A percentile compares a stretch with the other conserved stretches of the same genome.
Conservation (phyloP, 1,284 basidiomycete species). For the Abortiporus biennis region DNA sequence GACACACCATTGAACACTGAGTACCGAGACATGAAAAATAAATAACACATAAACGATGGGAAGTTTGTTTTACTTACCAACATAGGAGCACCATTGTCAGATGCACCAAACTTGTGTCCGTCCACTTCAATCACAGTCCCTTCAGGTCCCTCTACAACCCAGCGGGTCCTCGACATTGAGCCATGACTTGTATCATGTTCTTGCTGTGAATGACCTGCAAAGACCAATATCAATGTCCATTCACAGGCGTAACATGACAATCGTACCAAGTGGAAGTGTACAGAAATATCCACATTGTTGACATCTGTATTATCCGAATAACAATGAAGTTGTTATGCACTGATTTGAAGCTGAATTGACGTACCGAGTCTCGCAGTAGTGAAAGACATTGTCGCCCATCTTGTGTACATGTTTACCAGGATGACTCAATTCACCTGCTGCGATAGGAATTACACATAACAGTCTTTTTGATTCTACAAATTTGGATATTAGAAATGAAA, state of each 20-base stretch:
- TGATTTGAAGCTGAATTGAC: constrained; percentile 9
- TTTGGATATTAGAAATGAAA: neutral
- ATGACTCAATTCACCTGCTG: constrained; percentile 35
- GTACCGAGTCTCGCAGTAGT: constrained; percentile 41
- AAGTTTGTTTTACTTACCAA: constrained; percentile 27
- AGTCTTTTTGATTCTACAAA: constrained; percentile 42
- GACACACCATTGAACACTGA: constrained; percentile 48
- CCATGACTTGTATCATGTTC: constrained; percentile 61
- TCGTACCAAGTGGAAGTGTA: constrained; percentile 44
- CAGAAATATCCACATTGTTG: constrained; percentile 54
- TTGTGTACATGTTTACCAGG: constrained; percentile 43
- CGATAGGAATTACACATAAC: constrained; percentile 40
- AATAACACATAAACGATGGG: neutral
- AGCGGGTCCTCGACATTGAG: constrained; percentile 25
- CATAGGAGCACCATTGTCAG: constrained; percentile 57
- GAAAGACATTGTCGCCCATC: constrained; percentile 24
- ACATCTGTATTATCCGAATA: constrained; percentile 36
- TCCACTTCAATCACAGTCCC: neutral
- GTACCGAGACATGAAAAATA: neutral
- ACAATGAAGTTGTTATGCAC: neutral
- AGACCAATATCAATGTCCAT: neutral
- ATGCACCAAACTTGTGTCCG: neutral
- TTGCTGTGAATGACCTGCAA: constrained; percentile 51
- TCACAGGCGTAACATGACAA: neutral
- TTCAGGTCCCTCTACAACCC: neutral